Conservation (phyloP, 805 yeast genomes). For the Saturnispora mendoncae region DNA sequence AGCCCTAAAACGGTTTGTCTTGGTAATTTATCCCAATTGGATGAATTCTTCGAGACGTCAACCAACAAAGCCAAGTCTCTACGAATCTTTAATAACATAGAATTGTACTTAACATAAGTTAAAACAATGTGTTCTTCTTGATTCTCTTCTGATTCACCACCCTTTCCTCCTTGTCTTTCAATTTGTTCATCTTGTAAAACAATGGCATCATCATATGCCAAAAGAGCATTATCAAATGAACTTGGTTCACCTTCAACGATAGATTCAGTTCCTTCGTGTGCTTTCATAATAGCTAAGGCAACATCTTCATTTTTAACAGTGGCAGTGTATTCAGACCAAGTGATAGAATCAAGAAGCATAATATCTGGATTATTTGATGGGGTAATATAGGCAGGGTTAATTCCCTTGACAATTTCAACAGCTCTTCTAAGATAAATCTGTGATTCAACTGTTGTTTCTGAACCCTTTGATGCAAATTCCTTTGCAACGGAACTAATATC, state of each 20-base stretch:
- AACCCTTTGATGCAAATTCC: conserved; percentile 25
- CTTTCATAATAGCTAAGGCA: conserved; percentile 47
- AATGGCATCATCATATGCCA: conserved; percentile 63
- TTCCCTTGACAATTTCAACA: conserved; percentile 28
- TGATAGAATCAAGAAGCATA: conserved; percentile 26
- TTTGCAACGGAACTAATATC: conserved; percentile 46
- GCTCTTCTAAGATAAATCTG: conserved; percentile 32
- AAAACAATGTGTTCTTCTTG: conserved; percentile 67
- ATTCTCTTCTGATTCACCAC: conserved; percentile 40
- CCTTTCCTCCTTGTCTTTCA: conserved; percentile 36
- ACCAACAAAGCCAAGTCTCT: conserved; percentile 50
- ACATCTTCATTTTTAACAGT: conserved; percentile 60
- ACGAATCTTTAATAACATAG: conserved; percentile 55
- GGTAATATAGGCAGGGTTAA: conserved; percentile 33
- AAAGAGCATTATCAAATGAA: conserved; percentile 47
- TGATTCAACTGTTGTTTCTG: too few species aligned
- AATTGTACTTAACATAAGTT: conserved; percentile 66
- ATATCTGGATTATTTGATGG: conserved; percentile 16
- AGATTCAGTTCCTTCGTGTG: conserved; percentile 25
- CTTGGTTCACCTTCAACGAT: conserved; percentile 31
- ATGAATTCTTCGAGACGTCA: conserved; percentile 26
- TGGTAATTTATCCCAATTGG: conserved; percentile 16
- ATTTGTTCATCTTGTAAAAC: conserved; percentile 50
- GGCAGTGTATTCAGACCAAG: conserved; percentile 54
- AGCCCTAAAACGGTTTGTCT: conserved; percentile 23